Evolutionary conservation across 2,329 filamentous ascomycete species (phyloP).

Genomic region (Lachnellula subtilissima): DNA sequence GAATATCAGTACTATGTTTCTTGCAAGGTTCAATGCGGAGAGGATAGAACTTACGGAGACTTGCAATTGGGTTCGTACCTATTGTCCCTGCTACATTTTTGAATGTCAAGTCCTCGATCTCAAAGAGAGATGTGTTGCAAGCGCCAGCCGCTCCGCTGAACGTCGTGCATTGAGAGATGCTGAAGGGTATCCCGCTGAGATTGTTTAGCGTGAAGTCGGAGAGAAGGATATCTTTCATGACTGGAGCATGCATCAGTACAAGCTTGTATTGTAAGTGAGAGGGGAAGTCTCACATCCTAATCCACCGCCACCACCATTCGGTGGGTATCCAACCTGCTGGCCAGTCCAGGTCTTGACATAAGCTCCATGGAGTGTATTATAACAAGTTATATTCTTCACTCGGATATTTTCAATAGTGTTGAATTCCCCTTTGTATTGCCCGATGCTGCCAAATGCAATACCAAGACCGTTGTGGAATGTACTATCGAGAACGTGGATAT

Average conservation of each 20-base stretch:
- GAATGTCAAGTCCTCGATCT: slow-evolving; percentile 33
- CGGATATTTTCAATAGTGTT: slow-evolving; percentile 47
- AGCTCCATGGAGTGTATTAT: slow-evolving; percentile 42
- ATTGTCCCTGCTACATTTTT: slow-evolving; percentile 19
- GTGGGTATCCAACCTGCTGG: slow-evolving; percentile 44
- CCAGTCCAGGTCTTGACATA: slow-evolving; percentile 57
- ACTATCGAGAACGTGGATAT: slow-evolving; percentile 46
- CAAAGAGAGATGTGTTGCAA: slow-evolving; percentile 36
- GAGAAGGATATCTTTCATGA: slow-evolving; percentile 28
- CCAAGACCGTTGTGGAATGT: slow-evolving; percentile 46
- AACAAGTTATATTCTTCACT: slow-evolving; percentile 42
- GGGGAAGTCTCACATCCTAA: slow-evolving; percentile 34
- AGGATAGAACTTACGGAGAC: too few relatives aligned
- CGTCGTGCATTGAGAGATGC: slow-evolving; percentile 36
- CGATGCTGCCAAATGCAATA: slow-evolving; percentile 52
- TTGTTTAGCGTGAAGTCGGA: slow-evolving; percentile 30
- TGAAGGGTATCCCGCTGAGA: slow-evolving; percentile 29
- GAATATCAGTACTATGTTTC: too few relatives aligned
- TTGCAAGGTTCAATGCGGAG: too few relatives aligned
- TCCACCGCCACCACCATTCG: slow-evolving; percentile 56
- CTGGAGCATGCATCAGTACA: neutral
- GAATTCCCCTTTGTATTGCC: slow-evolving; percentile 45
- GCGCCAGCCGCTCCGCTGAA: slow-evolving; percentile 34
- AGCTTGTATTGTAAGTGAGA: neutral
- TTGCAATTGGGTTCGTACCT: slow-evolving; percentile 14